phyloP scores from a whole-genome alignment of 495 filamentous ascomycete genomes.

The Mycothermus thermophilus region DNA sequence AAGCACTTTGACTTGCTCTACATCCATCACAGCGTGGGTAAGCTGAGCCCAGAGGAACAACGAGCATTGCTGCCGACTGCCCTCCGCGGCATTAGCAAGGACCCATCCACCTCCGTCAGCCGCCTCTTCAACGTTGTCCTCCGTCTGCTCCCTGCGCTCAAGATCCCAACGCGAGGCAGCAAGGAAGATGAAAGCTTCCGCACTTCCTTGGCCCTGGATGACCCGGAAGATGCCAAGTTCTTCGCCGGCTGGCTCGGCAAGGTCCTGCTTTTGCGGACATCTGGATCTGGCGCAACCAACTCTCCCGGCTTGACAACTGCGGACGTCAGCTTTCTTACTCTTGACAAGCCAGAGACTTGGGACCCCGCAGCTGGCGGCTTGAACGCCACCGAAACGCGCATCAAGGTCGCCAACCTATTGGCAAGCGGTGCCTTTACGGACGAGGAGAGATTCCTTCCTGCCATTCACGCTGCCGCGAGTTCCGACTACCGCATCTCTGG shows the following conservation, averaged over 20 bases:
- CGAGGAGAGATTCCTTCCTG: conserved; percentile 65
- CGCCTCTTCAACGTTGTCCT: conserved; percentile 76
- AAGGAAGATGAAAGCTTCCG: conserved; percentile 61
- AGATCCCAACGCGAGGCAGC: conserved; percentile 59
- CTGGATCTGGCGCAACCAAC: conserved; percentile 18
- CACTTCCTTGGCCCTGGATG: conserved; percentile 47
- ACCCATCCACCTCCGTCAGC: conserved; percentile 50
- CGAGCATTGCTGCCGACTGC: conserved; percentile 54
- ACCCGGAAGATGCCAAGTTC: conserved; percentile 53
- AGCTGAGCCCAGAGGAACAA: conserved; percentile 39
- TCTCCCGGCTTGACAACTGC: conserved; percentile 56
- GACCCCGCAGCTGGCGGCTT: conserved; percentile 47
- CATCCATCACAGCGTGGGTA: conserved; percentile 71
- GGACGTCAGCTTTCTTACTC: conserved; percentile 63
- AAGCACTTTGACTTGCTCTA: conserved; percentile 82
- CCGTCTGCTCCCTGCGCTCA: conserved; percentile 55
- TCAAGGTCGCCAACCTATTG: conserved; percentile 53
- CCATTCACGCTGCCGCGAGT: conserved; percentile 69
- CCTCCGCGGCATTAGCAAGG: conserved; percentile 57
- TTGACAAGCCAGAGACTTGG: conserved; percentile 58
- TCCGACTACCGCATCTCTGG: conserved; percentile 67
- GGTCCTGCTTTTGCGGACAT: conserved; percentile 54
- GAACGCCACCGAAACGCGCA: conserved; percentile 53
- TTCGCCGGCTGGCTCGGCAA: conserved; percentile 67
- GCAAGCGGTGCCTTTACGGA: conserved; percentile 75